Conservation (phyloP, 2,329 filamentous ascomycete species). For the Colletotrichum viniferum region DNA sequence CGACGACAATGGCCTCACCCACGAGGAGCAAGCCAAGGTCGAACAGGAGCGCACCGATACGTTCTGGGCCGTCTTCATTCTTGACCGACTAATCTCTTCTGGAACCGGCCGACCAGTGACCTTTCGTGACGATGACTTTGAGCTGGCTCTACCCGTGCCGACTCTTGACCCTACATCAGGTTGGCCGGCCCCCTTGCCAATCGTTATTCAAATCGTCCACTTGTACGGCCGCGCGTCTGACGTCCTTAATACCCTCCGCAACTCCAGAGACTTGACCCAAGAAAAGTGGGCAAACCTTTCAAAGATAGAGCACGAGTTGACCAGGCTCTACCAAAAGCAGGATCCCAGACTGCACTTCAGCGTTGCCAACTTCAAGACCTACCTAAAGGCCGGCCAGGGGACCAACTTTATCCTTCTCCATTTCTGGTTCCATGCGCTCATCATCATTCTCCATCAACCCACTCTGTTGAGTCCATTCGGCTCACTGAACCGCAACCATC, state of each 20-base stretch:
- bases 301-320: slow-evolving; percentile 82
- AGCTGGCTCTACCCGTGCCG: slow-evolving; percentile 69
- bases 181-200: slow-evolving; percentile 80
- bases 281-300: slow-evolving; percentile 75
- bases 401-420: slow-evolving; percentile 87
- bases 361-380: slow-evolving; percentile 83
- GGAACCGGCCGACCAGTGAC: slow-evolving; percentile 86
- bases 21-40: slow-evolving; percentile 64
- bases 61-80: slow-evolving; percentile 88
- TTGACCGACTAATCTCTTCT: slow-evolving; percentile 86
- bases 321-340: slow-evolving; percentile 72
- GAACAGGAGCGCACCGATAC: slow-evolving; percentile 86
- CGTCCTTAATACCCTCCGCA: slow-evolving; percentile 79
- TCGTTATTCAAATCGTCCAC: slow-evolving; percentile 82
- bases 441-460: slow-evolving; percentile 84
- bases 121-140: slow-evolving; percentile 83
- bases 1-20: slow-evolving; percentile 44
- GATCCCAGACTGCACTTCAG: slow-evolving; percentile 82
- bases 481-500: slow-evolving; percentile 62
- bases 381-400: slow-evolving; percentile 79
- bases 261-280: slow-evolving; percentile 74
- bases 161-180: slow-evolving; percentile 59
- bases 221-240: slow-evolving; percentile 86
- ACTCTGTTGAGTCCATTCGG: slow-evolving; percentile 80
- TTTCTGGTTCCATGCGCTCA: slow-evolving; percentile 87